Evolutionary conservation across 345 rosid genomes (phyloP).

Genomic region (Salix exigua): DNA sequence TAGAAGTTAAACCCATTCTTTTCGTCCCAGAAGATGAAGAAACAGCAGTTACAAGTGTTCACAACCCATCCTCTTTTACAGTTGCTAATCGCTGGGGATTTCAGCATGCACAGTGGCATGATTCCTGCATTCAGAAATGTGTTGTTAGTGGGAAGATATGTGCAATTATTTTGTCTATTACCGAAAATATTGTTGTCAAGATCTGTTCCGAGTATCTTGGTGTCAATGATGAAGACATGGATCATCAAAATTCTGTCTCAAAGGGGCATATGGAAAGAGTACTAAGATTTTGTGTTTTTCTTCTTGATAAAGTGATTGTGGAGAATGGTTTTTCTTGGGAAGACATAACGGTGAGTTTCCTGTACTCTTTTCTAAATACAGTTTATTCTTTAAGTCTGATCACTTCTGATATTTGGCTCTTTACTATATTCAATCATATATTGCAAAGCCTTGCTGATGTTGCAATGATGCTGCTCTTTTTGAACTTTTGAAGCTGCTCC

Average conservation of each 20-base stretch:
- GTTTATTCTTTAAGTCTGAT: background rate
- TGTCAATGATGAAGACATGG: slow-evolving; percentile 10
- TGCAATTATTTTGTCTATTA: slow-evolving; percentile 56
- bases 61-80: slow-evolving; percentile 21
- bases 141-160: slow-evolving; percentile 58
- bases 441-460: background rate
- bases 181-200: slow-evolving; percentile 38
- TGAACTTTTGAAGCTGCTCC: background rate
- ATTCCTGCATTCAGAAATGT: slow-evolving; percentile 68
- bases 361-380: background rate
- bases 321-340: slow-evolving; percentile 68
- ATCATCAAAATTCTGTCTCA: slow-evolving; percentile 25
- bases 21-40: slow-evolving; percentile 49
- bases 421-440: background rate
- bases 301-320: slow-evolving; percentile 56
- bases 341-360: slow-evolving; percentile 56
- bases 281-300: slow-evolving; percentile 63
- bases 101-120: slow-evolving; percentile 75
- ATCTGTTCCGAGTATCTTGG: slow-evolving; percentile 32
- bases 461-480: background rate
- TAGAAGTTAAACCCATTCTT: slow-evolving; percentile 86
- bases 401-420: background rate
- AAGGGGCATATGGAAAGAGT: slow-evolving; percentile 42
- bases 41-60: slow-evolving; percentile 19
- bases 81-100: slow-evolving; percentile 45